These are phyloP conservation scores for Thoreauomyces humboldtii DNA, from an alignment of 192 early-diverging fungal genomes.

Conservation along the genomic window DNA sequence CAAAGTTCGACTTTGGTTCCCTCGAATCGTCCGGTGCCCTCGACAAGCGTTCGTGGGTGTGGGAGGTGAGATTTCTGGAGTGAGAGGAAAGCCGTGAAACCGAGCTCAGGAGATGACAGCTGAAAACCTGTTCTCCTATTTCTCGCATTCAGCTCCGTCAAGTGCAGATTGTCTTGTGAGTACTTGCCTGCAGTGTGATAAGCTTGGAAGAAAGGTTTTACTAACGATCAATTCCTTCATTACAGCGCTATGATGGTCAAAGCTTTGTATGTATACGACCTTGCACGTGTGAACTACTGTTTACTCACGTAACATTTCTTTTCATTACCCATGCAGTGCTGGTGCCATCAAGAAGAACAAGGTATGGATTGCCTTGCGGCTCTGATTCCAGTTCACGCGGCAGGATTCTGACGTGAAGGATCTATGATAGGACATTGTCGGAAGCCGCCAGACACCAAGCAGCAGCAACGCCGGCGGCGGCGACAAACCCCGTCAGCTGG, in stretches of 20 bases:
- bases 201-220: not conserved
- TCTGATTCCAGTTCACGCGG: too few relatives aligned
- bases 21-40: constrained; percentile 2
- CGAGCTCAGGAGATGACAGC: too few relatives aligned
- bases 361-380: too few relatives aligned
- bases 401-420: too few relatives aligned
- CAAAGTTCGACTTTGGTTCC: constrained; percentile 10
- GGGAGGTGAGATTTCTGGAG: not conserved
- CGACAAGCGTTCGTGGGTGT: not conserved
- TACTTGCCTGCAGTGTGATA: not conserved
- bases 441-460: too few relatives aligned
- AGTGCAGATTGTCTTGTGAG: constrained; percentile 9
- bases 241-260: not conserved
- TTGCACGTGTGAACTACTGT: too few relatives aligned
- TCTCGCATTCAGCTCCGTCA: not conserved
- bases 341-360: not conserved
- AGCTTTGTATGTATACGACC: not conserved
- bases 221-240: too few relatives aligned
- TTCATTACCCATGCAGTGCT: not conserved
- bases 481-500: too few relatives aligned
- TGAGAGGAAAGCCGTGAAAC: too few relatives aligned
- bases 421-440: too few relatives aligned
- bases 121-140: not conserved
- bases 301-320: not conserved
- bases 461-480: too few relatives aligned